Evolutionary conservation across 1,284 basidiomycete species (phyloP).

Genomic region (Sphaerobolus stellatus): DNA sequence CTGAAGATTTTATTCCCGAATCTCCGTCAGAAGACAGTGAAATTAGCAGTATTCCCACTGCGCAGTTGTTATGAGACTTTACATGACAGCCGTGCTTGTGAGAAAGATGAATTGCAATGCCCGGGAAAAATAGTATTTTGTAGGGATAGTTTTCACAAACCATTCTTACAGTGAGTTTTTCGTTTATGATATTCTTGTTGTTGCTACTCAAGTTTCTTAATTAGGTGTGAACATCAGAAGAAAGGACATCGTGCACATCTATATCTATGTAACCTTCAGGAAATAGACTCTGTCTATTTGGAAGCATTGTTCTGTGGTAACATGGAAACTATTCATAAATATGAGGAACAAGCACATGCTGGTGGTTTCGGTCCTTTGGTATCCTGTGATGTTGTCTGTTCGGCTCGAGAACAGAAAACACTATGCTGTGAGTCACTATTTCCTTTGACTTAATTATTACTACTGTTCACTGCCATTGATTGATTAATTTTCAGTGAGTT

Average conservation of each 20-base stretch:
- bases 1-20: background rate
- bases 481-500: slow-evolving; percentile 18
- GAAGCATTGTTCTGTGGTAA: slow-evolving; percentile 15
- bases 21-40: background rate
- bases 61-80: background rate
- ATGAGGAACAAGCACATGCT: slow-evolving; percentile 5
- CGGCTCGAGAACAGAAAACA: slow-evolving; percentile 19
- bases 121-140: background rate
- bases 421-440: slow-evolving; percentile 18
- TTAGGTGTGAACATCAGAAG: slow-evolving; percentile 16
- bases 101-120: background rate
- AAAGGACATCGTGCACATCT: slow-evolving; percentile 16
- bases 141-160: background rate
- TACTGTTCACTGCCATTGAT: background rate
- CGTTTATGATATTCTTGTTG: background rate
- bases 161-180: slow-evolving; percentile 7
- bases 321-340: background rate
- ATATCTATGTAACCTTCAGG: slow-evolving; percentile 22
- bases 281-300: slow-evolving; percentile 23
- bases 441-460: slow-evolving; percentile 1
- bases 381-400: slow-evolving; percentile 17
- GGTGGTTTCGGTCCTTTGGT: slow-evolving; percentile 23
- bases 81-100: background rate
- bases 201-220: background rate
- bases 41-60: background rate